Conservation (phyloP, 2,329 filamentous ascomycete genomes). For the Fusarium sp. region DNA sequence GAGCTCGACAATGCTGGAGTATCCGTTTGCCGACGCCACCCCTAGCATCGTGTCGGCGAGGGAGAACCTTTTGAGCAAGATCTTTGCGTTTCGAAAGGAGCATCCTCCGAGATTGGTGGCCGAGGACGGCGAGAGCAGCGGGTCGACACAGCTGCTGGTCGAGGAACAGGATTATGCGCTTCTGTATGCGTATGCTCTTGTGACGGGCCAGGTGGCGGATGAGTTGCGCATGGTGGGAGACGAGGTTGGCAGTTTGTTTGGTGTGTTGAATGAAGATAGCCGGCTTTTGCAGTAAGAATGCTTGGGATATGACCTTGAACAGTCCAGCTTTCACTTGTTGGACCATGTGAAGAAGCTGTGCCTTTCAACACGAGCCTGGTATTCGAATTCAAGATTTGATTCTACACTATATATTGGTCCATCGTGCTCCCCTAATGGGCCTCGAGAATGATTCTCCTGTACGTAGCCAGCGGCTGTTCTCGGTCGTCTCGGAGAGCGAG, state of each 20-base stretch:
- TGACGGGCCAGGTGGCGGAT: conserved; percentile 72
- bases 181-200: conserved; percentile 86
- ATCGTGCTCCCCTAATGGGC: neutral
- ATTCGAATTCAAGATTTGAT: too few species aligned
- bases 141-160: conserved; percentile 46
- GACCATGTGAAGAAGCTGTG: too few species aligned
- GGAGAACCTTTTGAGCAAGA: conserved; percentile 83
- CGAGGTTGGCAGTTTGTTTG: conserved; percentile 51
- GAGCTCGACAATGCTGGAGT: conserved; percentile 91
- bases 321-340: too few species aligned
- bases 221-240: conserved; percentile 67
- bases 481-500: neutral
- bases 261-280: conserved; percentile 35
- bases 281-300: conserved; percentile 23
- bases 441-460: conserved; percentile 6
- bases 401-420: neutral
- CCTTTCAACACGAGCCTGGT: too few species aligned
- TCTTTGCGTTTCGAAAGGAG: conserved; percentile 84
- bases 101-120: conserved; percentile 51
- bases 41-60: conserved; percentile 83
- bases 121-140: conserved; percentile 30
- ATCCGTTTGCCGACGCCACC: conserved; percentile 86
- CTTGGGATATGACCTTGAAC: neutral
- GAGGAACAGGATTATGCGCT: conserved; percentile 87
- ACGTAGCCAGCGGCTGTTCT: neutral